Conservation (phyloP, 2,329 filamentous ascomycete species). For the Phyllosticta citribraziliensis region DNA sequence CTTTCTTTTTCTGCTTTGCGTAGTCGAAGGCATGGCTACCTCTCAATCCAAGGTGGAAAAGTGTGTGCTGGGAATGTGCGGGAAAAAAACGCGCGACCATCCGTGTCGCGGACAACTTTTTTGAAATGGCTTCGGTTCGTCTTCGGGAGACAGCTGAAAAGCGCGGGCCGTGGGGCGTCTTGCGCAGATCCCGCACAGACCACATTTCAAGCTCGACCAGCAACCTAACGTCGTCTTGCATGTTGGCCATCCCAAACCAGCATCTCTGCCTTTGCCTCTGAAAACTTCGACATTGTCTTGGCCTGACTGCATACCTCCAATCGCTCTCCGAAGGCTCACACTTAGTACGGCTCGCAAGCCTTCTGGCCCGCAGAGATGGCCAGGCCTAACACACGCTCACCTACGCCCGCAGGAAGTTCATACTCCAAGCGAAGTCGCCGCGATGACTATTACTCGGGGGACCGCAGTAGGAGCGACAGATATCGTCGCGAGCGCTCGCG, state of each 20-base stretch:
- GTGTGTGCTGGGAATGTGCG: background rate
- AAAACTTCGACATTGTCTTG: background rate
- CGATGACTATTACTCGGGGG: conserved; percentile 30
- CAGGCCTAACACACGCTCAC: conserved; percentile 51
- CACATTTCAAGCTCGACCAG: background rate
- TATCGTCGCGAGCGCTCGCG: conserved; percentile 48
- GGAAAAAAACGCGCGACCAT: background rate
- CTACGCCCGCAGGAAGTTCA: conserved; percentile 78
- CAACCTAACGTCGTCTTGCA: background rate
- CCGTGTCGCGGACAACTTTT: conserved; percentile 4
- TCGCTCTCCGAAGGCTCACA: background rate
- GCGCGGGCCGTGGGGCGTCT: background rate
- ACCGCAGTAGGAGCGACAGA: conserved; percentile 24
- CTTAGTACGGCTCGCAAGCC: conserved; percentile 9
- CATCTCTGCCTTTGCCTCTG: background rate
- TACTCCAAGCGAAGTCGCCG: conserved; percentile 48
- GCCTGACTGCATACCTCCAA: background rate
- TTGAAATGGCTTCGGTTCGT: conserved; percentile 5
- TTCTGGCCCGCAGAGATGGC: conserved; percentile 15
- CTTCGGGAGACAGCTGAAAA: background rate
- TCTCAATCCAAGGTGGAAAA: background rate
- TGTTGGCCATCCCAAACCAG: background rate
- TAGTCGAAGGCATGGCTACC: conserved; percentile 3
- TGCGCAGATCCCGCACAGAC: background rate
- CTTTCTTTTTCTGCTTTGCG: conserved; percentile 34